Evolutionary conservation across 306 rosid genomes (phyloP).

Genomic region (Castanea mollissima): DNA sequence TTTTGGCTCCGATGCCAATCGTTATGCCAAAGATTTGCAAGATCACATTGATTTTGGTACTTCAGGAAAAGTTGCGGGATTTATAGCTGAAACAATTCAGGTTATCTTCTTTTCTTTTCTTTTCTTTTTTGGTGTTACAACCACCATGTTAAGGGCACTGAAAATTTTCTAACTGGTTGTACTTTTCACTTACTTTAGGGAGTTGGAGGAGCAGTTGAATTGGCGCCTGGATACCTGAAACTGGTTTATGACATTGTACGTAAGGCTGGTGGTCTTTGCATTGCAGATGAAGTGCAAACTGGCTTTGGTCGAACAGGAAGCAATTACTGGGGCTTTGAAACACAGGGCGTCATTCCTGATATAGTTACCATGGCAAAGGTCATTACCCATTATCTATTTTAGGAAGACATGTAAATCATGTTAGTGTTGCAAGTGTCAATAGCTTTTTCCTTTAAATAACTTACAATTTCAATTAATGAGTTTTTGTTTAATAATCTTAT

Average conservation of each 20-base stretch:
- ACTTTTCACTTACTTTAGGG: constrained; percentile 45
- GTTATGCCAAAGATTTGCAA: constrained; percentile 76
- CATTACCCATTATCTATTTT: constrained; percentile 8
- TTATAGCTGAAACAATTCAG: constrained; percentile 89
- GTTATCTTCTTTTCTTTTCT: constrained; percentile 26
- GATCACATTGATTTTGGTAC: constrained; percentile 84
- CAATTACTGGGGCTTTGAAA: constrained; percentile 94
- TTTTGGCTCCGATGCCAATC: constrained; percentile 64
- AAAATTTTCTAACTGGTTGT: neutral
- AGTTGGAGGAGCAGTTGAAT: constrained; percentile 89
- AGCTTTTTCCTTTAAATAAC: neutral
- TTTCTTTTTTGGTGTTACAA: neutral
- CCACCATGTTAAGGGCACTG: neutral
- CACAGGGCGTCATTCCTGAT: constrained; percentile 88
- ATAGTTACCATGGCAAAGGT: constrained; percentile 99
- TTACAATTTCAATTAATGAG: neutral
- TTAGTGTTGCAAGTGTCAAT: neutral
- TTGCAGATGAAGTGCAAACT: constrained; percentile 98
- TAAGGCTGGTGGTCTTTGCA: constrained; percentile 93
- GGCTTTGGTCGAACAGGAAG: constrained; percentile 95
- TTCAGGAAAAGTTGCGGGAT: constrained; percentile 82
- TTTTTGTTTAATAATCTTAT: neutral
- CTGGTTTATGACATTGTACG: constrained; percentile 71
- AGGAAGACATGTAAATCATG: neutral
- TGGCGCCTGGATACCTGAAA: constrained; percentile 88